Percentiles rank a stretch among this genome's conserved stretches.
phyloP scores from a whole-genome alignment of 2,329 filamentous ascomycete species.

The Aureobasidium sp. region DNA sequence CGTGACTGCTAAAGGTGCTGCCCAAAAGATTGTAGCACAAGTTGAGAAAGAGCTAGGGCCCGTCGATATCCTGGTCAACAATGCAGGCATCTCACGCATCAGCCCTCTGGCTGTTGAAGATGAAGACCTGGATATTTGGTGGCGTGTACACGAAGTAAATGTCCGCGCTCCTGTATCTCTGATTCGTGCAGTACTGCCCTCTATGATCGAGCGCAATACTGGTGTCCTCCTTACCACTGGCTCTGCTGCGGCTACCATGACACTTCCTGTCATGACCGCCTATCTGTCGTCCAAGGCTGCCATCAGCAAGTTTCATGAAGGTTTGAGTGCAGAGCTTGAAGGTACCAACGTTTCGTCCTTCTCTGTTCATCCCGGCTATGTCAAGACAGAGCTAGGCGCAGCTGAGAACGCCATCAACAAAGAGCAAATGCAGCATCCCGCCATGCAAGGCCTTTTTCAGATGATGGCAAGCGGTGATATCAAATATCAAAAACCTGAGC shows the following conservation, averaged over 20 bases:
- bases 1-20: slow-evolving; percentile 17
- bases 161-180: slow-evolving; percentile 21
- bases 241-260: slow-evolving; percentile 16
- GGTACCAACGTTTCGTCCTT: slow-evolving; percentile 17
- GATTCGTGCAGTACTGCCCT: slow-evolving; percentile 22
- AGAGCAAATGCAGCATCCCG: slow-evolving; percentile 16
- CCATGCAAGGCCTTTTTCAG: slow-evolving; percentile 16
- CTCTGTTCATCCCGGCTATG: slow-evolving; percentile 21
- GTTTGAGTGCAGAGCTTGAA: background rate
- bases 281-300: slow-evolving; percentile 23
- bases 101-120: slow-evolving; percentile 15
- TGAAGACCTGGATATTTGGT: slow-evolving; percentile 22
- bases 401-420: slow-evolving; percentile 19
- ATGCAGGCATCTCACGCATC: slow-evolving; percentile 15
- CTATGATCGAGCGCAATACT: slow-evolving; percentile 20
- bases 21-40: slow-evolving; percentile 18
- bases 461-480: background rate
- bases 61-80: slow-evolving; percentile 11
- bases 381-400: slow-evolving; percentile 19
- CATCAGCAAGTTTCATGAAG: slow-evolving; percentile 24
- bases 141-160: slow-evolving; percentile 24
- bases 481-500: slow-evolving; percentile 18
- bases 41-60: slow-evolving; percentile 16
- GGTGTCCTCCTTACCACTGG: slow-evolving; percentile 19
- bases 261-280: slow-evolving; percentile 21